Conservation (phyloP, 805 yeast genomes). For the Zygoascus ofunaensis region DNA sequence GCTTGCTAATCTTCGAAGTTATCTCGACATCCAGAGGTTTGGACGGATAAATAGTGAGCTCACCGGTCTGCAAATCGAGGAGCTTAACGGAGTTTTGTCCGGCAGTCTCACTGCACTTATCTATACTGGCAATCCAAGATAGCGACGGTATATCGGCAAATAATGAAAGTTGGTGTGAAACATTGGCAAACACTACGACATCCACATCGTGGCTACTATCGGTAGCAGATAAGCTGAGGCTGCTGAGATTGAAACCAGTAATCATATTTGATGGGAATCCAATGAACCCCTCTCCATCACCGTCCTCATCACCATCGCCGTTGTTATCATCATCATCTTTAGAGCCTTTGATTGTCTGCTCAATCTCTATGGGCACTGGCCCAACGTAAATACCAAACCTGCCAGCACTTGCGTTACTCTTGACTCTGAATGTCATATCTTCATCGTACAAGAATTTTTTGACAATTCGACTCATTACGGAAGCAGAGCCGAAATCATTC, state of each 20-base stretch:
- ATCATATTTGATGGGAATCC: neutral
- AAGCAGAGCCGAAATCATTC: conserved; percentile 16
- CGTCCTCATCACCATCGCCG: conserved; percentile 8
- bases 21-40: conserved; percentile 13
- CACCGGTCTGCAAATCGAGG: conserved; percentile 13
- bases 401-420: conserved; percentile 6
- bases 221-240: conserved; percentile 3
- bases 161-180: conserved; percentile 7
- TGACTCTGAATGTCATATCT: conserved; percentile 10
- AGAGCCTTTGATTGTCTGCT: conserved; percentile 8
- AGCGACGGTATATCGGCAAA: conserved; percentile 22
- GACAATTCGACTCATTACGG: conserved; percentile 12
- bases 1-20: conserved; percentile 8
- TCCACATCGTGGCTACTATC: neutral
- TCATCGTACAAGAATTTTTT: conserved; percentile 11
- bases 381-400: conserved; percentile 15
- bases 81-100: no score
- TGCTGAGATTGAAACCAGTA: conserved; percentile 4
- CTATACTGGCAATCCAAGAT: conserved; percentile 22
- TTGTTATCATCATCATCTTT: conserved; percentile 6
- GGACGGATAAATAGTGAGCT: conserved; percentile 6
- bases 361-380: conserved; percentile 9
- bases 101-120: conserved; percentile 21
- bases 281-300: neutral
- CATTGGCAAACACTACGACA: neutral